Percentiles rank a stretch among this genome's conserved stretches.
phyloP scores from a whole-genome alignment of 352 stramenopile genomes.

The Pythium apleroticum region DNA sequence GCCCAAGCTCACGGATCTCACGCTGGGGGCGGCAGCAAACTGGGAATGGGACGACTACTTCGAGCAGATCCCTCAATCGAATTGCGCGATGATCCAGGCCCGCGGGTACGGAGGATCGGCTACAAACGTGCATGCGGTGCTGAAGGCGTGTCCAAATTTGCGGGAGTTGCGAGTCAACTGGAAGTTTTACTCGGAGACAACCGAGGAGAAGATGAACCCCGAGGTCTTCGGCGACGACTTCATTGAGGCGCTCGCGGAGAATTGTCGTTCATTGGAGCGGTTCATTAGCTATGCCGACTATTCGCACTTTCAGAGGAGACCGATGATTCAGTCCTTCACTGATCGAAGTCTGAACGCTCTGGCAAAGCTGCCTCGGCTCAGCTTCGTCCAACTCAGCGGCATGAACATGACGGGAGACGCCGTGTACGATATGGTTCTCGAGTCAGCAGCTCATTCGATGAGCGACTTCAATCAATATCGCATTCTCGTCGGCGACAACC shows the following conservation, averaged over 20 bases:
- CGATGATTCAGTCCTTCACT: not conserved
- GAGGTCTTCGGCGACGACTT: slow-evolving; percentile 14
- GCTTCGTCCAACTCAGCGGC: not conserved
- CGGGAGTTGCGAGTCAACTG: not conserved
- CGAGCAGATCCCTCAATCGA: not conserved
- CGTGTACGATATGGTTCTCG: not conserved
- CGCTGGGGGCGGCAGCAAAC: not conserved
- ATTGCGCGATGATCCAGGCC: not conserved
- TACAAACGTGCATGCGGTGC: not conserved
- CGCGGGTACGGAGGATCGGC: not conserved
- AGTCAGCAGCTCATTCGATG: not conserved
- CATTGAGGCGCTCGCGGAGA: not conserved
- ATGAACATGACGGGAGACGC: slow-evolving; percentile 1
- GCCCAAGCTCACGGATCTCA: slow-evolving; percentile 1
- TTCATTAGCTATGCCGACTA: not conserved
- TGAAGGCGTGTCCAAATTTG: slow-evolving; percentile 9
- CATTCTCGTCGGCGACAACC: not conserved
- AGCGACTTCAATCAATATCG: not conserved
- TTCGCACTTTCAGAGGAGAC: not conserved
- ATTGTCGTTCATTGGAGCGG: not conserved
- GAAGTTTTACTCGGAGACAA: not conserved
- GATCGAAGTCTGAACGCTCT: not conserved
- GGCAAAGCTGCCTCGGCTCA: not conserved
- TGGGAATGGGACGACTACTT: not conserved
- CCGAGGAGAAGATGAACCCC: not conserved